Evolutionary conservation across 352 stramenopile genomes (phyloP), one percentile per base, ranked within the genome.

Genomic region (Phytopythium delawarense): DNA sequence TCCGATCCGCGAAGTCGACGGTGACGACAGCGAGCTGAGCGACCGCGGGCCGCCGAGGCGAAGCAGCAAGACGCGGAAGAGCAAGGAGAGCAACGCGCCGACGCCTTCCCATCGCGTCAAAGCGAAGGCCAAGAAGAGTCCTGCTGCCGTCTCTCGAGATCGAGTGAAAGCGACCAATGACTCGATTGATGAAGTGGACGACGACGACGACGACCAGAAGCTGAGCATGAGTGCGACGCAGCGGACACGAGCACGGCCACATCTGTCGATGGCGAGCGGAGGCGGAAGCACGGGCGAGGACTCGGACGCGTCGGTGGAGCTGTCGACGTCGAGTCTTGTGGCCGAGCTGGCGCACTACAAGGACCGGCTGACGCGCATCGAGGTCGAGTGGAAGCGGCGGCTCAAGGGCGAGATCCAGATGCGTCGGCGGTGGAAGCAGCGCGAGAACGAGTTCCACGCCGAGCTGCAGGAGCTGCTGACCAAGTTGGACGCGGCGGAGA

Each of bases 361-460:
- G 64, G 79, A 91, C 34, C 83, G 83, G n/a, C 87, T 92, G 63
- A 81, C 76, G 44, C 75, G 90, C 66, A 91, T 94, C 52, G 83
- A 88, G 59, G 84, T 81, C 1, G 85, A 94, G 59, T 92, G 79
- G 78, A 71, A 92, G 61, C 78, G 85, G 7, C 81, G 85, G n/a
- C 69, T 94, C 20, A 81, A 77, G 53, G 85, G 81, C 21, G 85
- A 94, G 59, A 76, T 80, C 9, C 85, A 94, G 53, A 83, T 92
- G 71, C 83, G 85, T 39, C 78, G 83, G 1, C 77, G 88, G 34
- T 94, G 81, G 79, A 94, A 94, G 45, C 70, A 81, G 40, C 79
- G 83, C 42, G 81, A 92, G 69, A 69, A 73, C 15, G 83, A 92
- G 60, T 94, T 90, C 66, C 72, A 89, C 46, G 62, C 69, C 8